Evolutionary conservation across 2,329 filamentous ascomycete species (phyloP).

Genomic region (Sclerotinia borealis): DNA sequence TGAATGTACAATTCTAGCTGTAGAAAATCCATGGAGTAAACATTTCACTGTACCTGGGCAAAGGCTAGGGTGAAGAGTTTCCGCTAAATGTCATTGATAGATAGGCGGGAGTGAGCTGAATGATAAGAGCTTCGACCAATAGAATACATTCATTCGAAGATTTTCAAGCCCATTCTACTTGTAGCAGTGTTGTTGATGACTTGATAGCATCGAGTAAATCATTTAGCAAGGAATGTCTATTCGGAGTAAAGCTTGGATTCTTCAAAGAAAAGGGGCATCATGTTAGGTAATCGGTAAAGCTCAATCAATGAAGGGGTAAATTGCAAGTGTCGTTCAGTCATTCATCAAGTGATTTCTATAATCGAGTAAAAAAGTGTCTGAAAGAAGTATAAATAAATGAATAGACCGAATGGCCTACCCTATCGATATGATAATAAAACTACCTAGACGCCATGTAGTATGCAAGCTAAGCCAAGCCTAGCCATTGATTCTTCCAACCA

Average conservation of each 20-base stretch:
- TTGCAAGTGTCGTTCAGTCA: background rate
- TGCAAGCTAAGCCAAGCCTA: background rate
- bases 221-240: background rate
- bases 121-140: slow-evolving; percentile 25
- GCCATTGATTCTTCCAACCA: background rate
- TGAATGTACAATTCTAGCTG: background rate
- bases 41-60: background rate
- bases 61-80: background rate
- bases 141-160: background rate
- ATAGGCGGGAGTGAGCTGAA: slow-evolving; percentile 6
- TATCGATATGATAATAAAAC: background rate
- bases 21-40: background rate
- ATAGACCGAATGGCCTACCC: background rate
- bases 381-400: background rate
- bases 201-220: slow-evolving; percentile 5
- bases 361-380: background rate
- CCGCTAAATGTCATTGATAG: background rate
- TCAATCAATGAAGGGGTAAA: background rate
- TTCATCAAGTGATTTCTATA: background rate
- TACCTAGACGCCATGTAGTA: background rate
- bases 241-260: background rate
- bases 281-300: background rate
- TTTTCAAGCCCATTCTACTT: background rate
- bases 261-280: background rate
- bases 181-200: slow-evolving; percentile 7